Evolutionary conservation across 2,329 filamentous ascomycete genomes (phyloP).

Genomic region (Ophiocordyceps camponoti-saundersi): DNA sequence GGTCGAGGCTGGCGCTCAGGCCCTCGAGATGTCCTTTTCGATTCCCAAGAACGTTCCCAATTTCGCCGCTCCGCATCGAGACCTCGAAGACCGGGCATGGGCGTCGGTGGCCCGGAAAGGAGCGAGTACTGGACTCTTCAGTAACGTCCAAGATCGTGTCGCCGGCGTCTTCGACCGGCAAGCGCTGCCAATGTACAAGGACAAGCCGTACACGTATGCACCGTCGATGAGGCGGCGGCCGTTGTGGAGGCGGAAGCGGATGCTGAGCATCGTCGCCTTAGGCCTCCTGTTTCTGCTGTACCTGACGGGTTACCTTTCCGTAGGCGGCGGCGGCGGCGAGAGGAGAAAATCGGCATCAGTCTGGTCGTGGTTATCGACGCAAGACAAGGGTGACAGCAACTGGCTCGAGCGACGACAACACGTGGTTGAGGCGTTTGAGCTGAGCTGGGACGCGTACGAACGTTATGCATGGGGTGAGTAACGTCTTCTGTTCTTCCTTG

Average conservation of each 20-base stretch:
- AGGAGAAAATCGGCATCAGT: slow-evolving; percentile 16
- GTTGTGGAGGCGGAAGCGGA: slow-evolving; percentile 46
- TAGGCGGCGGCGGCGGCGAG: slow-evolving; percentile 7
- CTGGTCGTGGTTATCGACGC: slow-evolving; percentile 43
- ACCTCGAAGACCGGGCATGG: slow-evolving; percentile 52
- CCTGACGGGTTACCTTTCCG: slow-evolving; percentile 44
- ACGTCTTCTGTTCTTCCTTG: neutral
- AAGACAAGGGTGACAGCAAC: slow-evolving; percentile 33
- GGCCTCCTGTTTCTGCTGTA: slow-evolving; percentile 46
- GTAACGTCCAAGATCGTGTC: slow-evolving; percentile 43
- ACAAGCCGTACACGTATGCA: slow-evolving; percentile 75
- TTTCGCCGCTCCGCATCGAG: slow-evolving; percentile 46
- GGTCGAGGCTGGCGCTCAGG: slow-evolving; percentile 29
- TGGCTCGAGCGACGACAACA: slow-evolving; percentile 65
- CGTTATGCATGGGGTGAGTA: slow-evolving; percentile 81
- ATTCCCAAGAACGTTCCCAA: slow-evolving; percentile 54
- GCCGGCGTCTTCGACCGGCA: slow-evolving; percentile 44
- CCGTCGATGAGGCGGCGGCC: slow-evolving; percentile 40
- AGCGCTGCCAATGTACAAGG: slow-evolving; percentile 86
- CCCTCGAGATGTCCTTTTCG: slow-evolving; percentile 45
- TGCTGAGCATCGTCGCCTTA: slow-evolving; percentile 32
- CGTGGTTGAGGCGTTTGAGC: slow-evolving; percentile 76
- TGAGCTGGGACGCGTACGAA: slow-evolving; percentile 88
- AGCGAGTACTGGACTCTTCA: slow-evolving; percentile 21
- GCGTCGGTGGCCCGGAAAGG: slow-evolving; percentile 24